These are phyloP conservation scores for Mycena vulgaris DNA, from an alignment of 768 basidiomycete species.

Conservation along the genomic window DNA sequence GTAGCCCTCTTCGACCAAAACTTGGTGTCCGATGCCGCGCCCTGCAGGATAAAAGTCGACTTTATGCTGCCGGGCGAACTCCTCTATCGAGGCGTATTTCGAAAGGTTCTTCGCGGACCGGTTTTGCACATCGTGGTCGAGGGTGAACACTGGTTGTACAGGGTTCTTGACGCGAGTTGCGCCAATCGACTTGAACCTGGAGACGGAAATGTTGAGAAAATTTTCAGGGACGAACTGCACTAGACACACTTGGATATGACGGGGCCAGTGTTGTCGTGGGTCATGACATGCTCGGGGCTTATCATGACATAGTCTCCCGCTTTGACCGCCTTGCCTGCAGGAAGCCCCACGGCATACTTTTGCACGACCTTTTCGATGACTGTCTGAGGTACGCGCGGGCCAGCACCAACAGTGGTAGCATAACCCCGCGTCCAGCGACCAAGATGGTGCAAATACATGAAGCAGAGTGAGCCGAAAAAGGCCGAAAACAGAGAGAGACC, in stretches of 20 bases:
- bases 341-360: constrained; percentile 93
- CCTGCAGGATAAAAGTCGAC: constrained; percentile 99
- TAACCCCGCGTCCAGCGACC: constrained; percentile 42
- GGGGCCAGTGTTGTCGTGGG: constrained; percentile 98
- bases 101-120: constrained; percentile 89
- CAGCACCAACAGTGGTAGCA: constrained; percentile 45
- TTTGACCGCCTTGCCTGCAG: constrained; percentile 83
- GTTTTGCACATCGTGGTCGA: constrained; percentile 99
- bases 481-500: no score
- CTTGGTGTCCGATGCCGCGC: constrained; percentile 97
- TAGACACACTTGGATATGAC: constrained; percentile 93
- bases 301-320: constrained; percentile 99
- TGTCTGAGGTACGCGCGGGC: constrained; percentile 76
- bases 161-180: constrained; percentile 88
- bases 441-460: constrained; percentile 18
- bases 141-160: constrained; percentile 92
- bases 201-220: constrained; percentile 2
- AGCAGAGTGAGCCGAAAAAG: neutral
- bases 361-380: constrained; percentile 98
- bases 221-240: constrained; percentile 3
- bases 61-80: constrained; percentile 86
- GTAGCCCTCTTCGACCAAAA: constrained; percentile 98
- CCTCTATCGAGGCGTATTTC: constrained; percentile 94
- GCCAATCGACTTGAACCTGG: constrained; percentile 94
- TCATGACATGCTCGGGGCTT: constrained; percentile 97